A percentile compares a stretch with the other conserved stretches of the same genome.
phyloP scores from a whole-genome alignment of 225 moss, liverwort and hornwort genomes.

The Straminergon stramineum region DNA sequence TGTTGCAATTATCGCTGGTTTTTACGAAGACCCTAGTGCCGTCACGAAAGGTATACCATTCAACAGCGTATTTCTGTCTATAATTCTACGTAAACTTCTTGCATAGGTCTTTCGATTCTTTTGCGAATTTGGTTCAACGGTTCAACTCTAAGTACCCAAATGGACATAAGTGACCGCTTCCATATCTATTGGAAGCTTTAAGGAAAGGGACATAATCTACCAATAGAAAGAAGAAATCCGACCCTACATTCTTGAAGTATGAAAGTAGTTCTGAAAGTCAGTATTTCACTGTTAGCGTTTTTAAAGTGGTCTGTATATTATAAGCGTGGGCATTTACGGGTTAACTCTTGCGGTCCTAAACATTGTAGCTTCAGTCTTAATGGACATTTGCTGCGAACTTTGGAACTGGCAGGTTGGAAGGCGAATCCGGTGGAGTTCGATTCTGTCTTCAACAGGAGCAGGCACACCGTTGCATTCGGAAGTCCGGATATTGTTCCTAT shows the following conservation, averaged over 20 bases:
- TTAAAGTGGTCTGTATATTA: background rate
- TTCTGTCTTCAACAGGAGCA: conserved; percentile 97
- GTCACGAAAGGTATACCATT: conserved; percentile 82
- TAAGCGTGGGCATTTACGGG: background rate
- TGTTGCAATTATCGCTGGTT: conserved; percentile 95
- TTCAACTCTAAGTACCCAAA: background rate
- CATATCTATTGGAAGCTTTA: background rate
- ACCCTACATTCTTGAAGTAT: background rate
- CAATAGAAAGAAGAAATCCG: background rate
- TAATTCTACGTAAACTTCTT: background rate
- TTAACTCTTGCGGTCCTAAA: background rate
- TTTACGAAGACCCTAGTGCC: conserved; percentile 99
- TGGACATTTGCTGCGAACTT: background rate
- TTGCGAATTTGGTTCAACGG: background rate
- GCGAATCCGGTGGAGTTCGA: conserved; percentile 99
- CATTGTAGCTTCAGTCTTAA: background rate
- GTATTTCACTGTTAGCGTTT: background rate
- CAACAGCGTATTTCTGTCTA: background rate
- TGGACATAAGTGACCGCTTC: background rate
- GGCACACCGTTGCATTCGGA: conserved; percentile 85
- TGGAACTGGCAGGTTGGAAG: conserved; percentile 74
- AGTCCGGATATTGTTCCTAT: conserved; percentile 99
- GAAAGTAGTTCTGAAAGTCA: background rate
- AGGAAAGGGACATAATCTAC: background rate
- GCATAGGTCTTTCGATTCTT: background rate